Evolutionary conservation across 352 stramenopile genomes (phyloP).

Genomic region (Peronosclerospora sorghi): DNA sequence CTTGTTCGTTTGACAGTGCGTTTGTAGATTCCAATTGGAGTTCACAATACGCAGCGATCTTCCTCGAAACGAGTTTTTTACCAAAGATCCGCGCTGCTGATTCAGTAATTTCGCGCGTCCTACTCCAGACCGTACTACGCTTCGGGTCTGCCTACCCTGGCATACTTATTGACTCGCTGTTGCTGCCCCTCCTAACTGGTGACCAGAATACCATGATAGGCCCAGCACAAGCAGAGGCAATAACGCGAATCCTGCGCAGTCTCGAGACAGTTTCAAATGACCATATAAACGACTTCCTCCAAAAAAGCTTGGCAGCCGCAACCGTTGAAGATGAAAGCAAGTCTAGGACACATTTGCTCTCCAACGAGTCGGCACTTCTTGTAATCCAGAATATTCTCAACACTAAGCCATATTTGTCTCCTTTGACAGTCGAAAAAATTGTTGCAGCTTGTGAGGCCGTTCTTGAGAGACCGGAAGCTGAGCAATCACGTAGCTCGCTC

Average conservation of each 20-base stretch:
- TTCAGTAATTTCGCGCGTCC: slow-evolving; percentile 62
- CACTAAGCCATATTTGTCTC: slow-evolving; percentile 36
- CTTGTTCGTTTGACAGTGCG: slow-evolving; percentile 13
- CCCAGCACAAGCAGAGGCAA: slow-evolving; percentile 49
- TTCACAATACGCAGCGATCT: slow-evolving; percentile 51
- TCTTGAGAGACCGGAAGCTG: slow-evolving; percentile 23
- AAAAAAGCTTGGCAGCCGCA: slow-evolving; percentile 15
- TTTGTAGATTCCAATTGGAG: slow-evolving; percentile 62
- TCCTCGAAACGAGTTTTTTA: slow-evolving; percentile 40
- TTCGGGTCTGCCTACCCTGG: slow-evolving; percentile 38
- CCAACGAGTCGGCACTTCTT: slow-evolving; percentile 52
- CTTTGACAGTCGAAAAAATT: slow-evolving; percentile 35
- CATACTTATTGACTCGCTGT: slow-evolving; percentile 36
- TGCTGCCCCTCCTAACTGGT: slow-evolving; percentile 39
- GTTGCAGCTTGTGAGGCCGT: slow-evolving; percentile 31
- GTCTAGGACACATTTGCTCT: slow-evolving; percentile 26
- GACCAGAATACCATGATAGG: slow-evolving; percentile 15
- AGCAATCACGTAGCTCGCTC: slow-evolving; percentile 28
- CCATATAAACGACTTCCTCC: slow-evolving; percentile 39
- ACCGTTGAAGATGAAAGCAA: background rate
- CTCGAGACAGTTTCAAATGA: slow-evolving; percentile 33
- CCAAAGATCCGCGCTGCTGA: slow-evolving; percentile 43
- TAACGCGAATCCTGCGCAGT: slow-evolving; percentile 48
- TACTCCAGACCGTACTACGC: slow-evolving; percentile 45
- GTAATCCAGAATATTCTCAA: slow-evolving; percentile 71